Percentiles rank a stretch among this genome's conserved stretches.
Conservation (phyloP, 148 eudicot species). For the Rhododendron molle region DNA sequence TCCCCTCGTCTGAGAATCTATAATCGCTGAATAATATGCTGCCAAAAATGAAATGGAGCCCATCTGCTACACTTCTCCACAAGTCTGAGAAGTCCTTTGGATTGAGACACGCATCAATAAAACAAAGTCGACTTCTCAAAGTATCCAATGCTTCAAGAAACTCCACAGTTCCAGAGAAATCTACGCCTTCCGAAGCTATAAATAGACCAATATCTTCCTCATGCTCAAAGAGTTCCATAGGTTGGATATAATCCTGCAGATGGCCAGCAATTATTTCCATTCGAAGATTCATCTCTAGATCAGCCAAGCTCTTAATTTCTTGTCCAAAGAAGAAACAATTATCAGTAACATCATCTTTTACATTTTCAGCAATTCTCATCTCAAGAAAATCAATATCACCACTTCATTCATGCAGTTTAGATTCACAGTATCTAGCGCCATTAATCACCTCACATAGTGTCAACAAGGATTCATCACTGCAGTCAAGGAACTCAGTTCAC, state of each 20-base stretch:
- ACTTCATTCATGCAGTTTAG: constrained; percentile 42
- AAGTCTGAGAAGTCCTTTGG: constrained; percentile 38
- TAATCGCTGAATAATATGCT: constrained; percentile 23
- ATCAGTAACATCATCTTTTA: constrained; percentile 8
- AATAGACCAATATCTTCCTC: constrained; percentile 3
- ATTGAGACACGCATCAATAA: constrained; percentile 31
- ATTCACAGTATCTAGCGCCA: constrained; percentile 40
- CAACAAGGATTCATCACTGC: constrained; percentile 21
- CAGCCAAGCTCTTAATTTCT: constrained; percentile 39
- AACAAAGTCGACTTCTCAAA: constrained; percentile 30
- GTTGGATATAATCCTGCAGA: constrained; percentile 35
- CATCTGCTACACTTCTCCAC: constrained; percentile 57
- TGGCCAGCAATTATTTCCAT: constrained; percentile 36
- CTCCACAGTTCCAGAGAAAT: constrained; percentile 26
- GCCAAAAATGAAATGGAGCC: constrained; percentile 37
- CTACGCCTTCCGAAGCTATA: constrained; percentile 1
- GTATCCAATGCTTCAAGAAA: constrained; percentile 40
- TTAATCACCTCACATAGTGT: constrained; percentile 38
- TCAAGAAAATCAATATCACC: constrained; percentile 43
- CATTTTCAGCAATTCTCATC: constrained; percentile 35
- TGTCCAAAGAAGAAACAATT: constrained; percentile 34
- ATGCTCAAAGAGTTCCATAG: constrained; percentile 17
- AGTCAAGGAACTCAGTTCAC: constrained; percentile 18
- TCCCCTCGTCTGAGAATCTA: constrained; percentile 29
- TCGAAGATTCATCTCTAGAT: constrained; percentile 41